Base-by-base conservation (phyloP, 371 early-diverging fungal genomes). In the Mucor mucedo region DNA sequence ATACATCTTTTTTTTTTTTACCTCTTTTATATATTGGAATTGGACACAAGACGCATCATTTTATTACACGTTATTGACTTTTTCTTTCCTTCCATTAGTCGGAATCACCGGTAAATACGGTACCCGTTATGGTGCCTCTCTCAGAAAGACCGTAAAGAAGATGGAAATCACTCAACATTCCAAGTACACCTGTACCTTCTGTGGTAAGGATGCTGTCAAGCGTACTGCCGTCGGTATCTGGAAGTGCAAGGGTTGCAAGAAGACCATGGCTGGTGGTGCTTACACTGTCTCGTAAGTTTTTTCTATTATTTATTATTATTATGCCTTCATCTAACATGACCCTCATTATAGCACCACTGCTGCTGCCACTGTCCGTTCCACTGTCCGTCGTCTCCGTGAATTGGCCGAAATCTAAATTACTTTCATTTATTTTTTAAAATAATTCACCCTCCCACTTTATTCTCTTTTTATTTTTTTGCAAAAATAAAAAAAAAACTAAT, bases 81-180 rank as follows among this genome's bases (percentile, higher is more conserved):
- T 38, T 10, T 35, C 21, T 33, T 57, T 57, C 1, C 21, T 21
- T 21, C 21, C 21, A 21, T 21, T 62, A 55, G 55, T 62, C 63
- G 55, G 54, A 61, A 61, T 61, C 54, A 61, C 62, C 41, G 61
- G 35, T 48, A 38, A 53, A 88, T 99, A 99, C 92, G 99, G 99
- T 85, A 94, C 96, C 79, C 97, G 99, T 89, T 99, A 99, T 89
- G 99, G 99, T 91, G 96, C 99, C 71, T 99, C 99, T 68, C 91
- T 99, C 73, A 92, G 99, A 89, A 99, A 99, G 92, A 94, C 94
- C 89, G 93, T 99, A 73, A 99, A 99, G 95, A 97, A 97, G 89
- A 96, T 98, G 90, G 99, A 98, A 91, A 95, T 98, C 84, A 95
- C 98, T 79, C 99, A 99, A 89, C 99, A 99, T 88, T 89, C 93